A percentile compares a stretch with the other conserved stretches of the same genome.
Evolutionary conservation across 1,139 yeast genomes (phyloP).

Genomic region (Hyphopichia wangnamkhiaoensis): DNA sequence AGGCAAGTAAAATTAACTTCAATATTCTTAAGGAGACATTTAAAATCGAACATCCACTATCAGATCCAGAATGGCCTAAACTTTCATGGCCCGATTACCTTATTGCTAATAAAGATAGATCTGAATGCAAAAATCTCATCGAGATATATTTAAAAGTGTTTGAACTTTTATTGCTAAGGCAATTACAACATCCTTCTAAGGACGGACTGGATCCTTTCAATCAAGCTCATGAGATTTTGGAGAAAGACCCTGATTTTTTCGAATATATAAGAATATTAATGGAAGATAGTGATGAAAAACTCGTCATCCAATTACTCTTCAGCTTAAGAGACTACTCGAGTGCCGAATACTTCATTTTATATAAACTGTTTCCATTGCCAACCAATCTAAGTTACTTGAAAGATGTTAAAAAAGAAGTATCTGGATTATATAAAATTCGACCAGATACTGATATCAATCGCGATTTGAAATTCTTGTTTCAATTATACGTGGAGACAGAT

Average conservation of each 20-base stretch:
- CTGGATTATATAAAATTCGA: not conserved
- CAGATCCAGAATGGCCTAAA: constrained; percentile 37
- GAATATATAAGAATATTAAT: constrained; percentile 11
- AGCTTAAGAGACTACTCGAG: constrained; percentile 28
- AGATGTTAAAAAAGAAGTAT: constrained; percentile 2
- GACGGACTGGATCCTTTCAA: not conserved
- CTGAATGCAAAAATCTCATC: constrained; percentile 31
- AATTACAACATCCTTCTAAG: not conserved
- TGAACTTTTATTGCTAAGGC: constrained; percentile 26
- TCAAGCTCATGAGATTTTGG: not conserved
- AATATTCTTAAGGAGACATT: constrained; percentile 28
- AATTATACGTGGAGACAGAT: constrained; percentile 20
- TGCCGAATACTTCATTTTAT: constrained; percentile 35
- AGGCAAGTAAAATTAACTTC: constrained; percentile 24
- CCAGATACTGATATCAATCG: constrained; percentile 2
- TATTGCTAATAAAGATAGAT: constrained; percentile 21
- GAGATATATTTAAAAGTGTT: constrained; percentile 33
- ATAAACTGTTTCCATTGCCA: constrained; percentile 24
- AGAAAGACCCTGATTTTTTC: constrained; percentile 7
- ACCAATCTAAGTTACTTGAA: constrained; percentile 18
- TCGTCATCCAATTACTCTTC: constrained; percentile 11
- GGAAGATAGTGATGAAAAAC: constrained; percentile 1
- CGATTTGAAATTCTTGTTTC: constrained; percentile 16
- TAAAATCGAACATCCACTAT: constrained; percentile 29
- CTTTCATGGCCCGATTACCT: constrained; percentile 41